Evolutionary conservation across 495 filamentous ascomycete genomes (phyloP).

Genomic region (Extremus antarcticus): DNA sequence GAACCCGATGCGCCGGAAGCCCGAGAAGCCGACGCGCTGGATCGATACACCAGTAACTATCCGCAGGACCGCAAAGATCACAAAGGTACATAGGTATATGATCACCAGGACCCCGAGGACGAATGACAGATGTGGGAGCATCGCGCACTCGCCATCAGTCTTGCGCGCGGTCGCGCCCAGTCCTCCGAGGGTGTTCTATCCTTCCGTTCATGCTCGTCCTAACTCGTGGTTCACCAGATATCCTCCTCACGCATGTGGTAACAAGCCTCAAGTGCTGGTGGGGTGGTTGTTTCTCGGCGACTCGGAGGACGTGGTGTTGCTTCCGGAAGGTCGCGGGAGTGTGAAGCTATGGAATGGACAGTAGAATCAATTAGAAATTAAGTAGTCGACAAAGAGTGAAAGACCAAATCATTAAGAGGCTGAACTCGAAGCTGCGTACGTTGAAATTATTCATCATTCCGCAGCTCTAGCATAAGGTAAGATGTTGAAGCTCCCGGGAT

Average conservation of each 20-base stretch:
- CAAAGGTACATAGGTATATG: conserved; percentile 80
- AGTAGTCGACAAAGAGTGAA: no score
- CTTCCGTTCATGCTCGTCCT: not conserved
- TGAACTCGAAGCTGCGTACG: no score
- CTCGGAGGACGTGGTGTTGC: no score
- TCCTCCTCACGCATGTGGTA: not conserved
- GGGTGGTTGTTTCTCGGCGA: no score
- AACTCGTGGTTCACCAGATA: not conserved
- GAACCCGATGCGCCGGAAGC: conserved; percentile 79
- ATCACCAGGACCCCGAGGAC: conserved; percentile 73
- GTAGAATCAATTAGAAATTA: no score
- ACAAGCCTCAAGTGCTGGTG: not conserved
- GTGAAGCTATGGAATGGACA: no score
- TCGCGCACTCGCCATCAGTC: conserved; percentile 24
- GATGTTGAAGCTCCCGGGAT: no score
- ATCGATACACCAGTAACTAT: conserved; percentile 92
- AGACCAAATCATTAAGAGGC: no score
- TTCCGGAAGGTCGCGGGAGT: no score
- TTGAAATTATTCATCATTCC: no score
- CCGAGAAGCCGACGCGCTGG: conserved; percentile 85
- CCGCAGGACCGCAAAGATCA: conserved; percentile 84
- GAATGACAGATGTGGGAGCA: conserved; percentile 58
- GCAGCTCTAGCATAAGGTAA: no score
- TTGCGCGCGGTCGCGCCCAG: conserved; percentile 7
- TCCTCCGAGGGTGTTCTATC: not conserved